Percentiles rank a stretch among this genome's conserved stretches.
Conservation (phyloP, 163 green algal species). For the Scenedesmus sp. region DNA sequence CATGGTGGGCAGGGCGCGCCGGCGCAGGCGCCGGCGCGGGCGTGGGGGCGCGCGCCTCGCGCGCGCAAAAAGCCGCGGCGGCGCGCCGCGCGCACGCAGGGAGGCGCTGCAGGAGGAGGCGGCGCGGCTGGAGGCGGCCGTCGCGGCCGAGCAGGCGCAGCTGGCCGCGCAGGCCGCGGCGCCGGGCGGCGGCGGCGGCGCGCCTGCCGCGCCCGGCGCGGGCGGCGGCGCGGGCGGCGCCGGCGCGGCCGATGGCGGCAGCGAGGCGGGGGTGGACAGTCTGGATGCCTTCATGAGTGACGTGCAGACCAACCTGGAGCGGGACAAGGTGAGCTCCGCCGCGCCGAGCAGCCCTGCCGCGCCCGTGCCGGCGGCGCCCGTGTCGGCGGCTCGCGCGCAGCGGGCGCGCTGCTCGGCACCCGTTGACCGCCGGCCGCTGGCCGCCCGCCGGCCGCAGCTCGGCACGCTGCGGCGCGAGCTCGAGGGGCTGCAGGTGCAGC, state of each 20-base stretch:
- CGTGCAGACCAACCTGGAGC: constrained; percentile 67
- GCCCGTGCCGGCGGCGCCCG: too few relatives aligned
- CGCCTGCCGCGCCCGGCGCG: constrained; percentile 6
- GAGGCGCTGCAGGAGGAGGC: constrained; percentile 64
- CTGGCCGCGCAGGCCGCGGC: constrained; percentile 18
- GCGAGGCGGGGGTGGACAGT: constrained; percentile 50
- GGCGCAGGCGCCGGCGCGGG: too few relatives aligned
- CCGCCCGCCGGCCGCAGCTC: too few relatives aligned
- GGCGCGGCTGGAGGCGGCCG: constrained; percentile 46
- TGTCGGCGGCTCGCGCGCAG: too few relatives aligned
- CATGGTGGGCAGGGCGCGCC: not conserved
- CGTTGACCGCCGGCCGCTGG: too few relatives aligned
- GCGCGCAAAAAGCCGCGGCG: too few relatives aligned
- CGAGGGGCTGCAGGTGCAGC: constrained; percentile 59
- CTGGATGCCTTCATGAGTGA: constrained; percentile 84
- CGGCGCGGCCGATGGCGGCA: not conserved
- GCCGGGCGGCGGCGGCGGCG: not conserved
- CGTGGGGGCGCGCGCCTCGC: too few relatives aligned
- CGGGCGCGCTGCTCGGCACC: too few relatives aligned
- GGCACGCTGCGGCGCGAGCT: constrained; percentile 59
- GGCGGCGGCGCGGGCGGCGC: constrained; percentile 10
- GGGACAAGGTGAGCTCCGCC: constrained; percentile 72
- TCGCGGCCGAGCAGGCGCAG: constrained; percentile 52
- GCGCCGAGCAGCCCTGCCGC: too few relatives aligned
- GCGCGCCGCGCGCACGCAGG: constrained; percentile 45